phyloP scores from a whole-genome alignment of 208 protist genomes.

The Sergeia podlipaevii region DNA sequence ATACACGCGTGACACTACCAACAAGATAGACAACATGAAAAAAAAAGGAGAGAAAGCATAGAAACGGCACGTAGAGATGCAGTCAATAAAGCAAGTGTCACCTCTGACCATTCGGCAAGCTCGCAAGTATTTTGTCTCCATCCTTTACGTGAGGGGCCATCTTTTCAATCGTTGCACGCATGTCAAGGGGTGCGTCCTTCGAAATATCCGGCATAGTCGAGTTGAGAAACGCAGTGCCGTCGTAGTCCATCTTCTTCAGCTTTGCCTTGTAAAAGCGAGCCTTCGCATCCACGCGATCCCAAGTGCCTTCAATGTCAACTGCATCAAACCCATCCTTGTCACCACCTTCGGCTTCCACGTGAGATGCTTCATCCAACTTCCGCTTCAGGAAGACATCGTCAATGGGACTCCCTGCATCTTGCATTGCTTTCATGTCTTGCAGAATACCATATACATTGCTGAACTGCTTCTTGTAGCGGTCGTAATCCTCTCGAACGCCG shows the following conservation, averaged over 20 bases:
- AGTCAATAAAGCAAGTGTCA: not conserved
- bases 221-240: conserved; percentile 62
- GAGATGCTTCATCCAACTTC: conserved; percentile 36
- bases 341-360: conserved; percentile 39
- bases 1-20: too few species aligned
- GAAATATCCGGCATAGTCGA: conserved; percentile 68
- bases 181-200: conserved; percentile 76
- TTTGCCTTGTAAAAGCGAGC: conserved; percentile 87
- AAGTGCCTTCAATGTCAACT: conserved; percentile 70
- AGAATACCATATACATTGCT: conserved; percentile 68
- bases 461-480: conserved; percentile 72
- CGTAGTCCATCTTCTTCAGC: conserved; percentile 86
- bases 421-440: conserved; percentile 72
- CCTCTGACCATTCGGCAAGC: conserved; percentile 23
- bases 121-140: conserved; percentile 77
- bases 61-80: not conserved
- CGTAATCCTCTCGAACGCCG: conserved; percentile 49
- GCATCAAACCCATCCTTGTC: conserved; percentile 66
- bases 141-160: conserved; percentile 83
- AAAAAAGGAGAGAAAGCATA: conserved; percentile 2
- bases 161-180: conserved; percentile 70
- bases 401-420: conserved; percentile 64
- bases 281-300: conserved; percentile 76
- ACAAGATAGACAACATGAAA: too few species aligned
- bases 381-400: conserved; percentile 81